phyloP scores from a whole-genome alignment of 2,329 filamentous ascomycete species.

The Cladosporium sp. region DNA sequence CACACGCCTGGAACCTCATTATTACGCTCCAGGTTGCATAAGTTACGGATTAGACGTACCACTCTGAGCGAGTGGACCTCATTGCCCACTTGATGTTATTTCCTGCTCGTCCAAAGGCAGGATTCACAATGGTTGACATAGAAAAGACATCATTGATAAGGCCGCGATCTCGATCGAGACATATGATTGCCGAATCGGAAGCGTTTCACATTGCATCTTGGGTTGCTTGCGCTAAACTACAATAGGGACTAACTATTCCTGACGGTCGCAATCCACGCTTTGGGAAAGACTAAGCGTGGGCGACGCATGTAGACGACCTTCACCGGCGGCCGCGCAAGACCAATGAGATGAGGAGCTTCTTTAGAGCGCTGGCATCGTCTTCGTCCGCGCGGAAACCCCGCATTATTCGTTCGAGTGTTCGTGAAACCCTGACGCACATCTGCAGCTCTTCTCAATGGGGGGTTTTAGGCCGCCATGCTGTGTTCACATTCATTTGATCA shows the following conservation, averaged over 20 bases:
- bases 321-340: background rate
- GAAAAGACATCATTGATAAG: background rate
- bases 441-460: too few species aligned
- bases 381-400: background rate
- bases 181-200: background rate
- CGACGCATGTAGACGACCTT: constrained; percentile 1
- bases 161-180: background rate
- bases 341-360: constrained; percentile 1
- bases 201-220: background rate
- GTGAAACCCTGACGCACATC: too few species aligned
- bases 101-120: background rate
- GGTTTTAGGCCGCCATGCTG: too few species aligned
- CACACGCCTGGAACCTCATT: background rate
- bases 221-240: background rate
- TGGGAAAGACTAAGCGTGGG: constrained; percentile 2
- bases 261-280: constrained; percentile 3
- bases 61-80: background rate
- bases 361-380: background rate
- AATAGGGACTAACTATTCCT: constrained; percentile 5
- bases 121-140: background rate
- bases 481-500: too few species aligned
- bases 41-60: background rate
- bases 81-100: background rate
- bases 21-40: background rate
- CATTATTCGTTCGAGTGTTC: too few species aligned